A percentile compares a stretch with the other conserved stretches of the same genome.
Evolutionary conservation across 192 early-diverging fungal species (phyloP).

Genomic region (Coemansia sp.): DNA sequence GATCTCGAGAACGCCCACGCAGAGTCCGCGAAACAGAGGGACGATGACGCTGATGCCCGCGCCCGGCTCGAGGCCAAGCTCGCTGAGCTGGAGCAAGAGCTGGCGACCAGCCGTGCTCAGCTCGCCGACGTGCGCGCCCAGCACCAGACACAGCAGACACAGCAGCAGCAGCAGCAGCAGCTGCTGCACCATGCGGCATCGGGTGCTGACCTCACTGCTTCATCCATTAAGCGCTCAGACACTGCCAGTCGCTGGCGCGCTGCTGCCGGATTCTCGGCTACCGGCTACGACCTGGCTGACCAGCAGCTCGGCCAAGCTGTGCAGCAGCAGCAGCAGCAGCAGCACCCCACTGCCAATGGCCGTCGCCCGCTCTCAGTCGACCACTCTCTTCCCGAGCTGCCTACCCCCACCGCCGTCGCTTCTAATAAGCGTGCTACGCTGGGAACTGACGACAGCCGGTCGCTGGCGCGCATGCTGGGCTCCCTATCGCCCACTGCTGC

Average conservation of each 20-base stretch:
- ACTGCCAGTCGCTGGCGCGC: constrained; percentile 42
- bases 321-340: background rate
- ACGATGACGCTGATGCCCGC: background rate
- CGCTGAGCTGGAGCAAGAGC: constrained; percentile 44
- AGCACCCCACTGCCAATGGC: background rate
- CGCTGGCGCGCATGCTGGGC: constrained; percentile 50
- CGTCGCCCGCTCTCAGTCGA: constrained; percentile 42
- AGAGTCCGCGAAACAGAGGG: background rate
- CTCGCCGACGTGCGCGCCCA: constrained; percentile 45
- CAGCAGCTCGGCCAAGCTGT: constrained; percentile 11
- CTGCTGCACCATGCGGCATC: constrained; percentile 14
- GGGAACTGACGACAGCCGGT: constrained; percentile 42
- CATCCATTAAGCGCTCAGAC: constrained; percentile 33
- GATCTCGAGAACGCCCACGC: background rate
- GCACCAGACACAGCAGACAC: constrained; percentile 40
- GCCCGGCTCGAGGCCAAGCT: constrained; percentile 37
- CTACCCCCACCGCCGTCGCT: background rate
- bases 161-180: background rate
- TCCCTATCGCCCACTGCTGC: constrained; percentile 22
- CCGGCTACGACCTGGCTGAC: constrained; percentile 46
- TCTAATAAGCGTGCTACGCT: constrained; percentile 38
- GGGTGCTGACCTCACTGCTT: background rate
- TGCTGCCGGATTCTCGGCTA: constrained; percentile 34
- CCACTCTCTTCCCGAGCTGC: background rate
- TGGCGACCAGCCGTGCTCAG: constrained; percentile 25